phyloP scores from a whole-genome alignment of 2,329 filamentous ascomycete genomes.

The Aspergillus oerlinghausenensis region DNA sequence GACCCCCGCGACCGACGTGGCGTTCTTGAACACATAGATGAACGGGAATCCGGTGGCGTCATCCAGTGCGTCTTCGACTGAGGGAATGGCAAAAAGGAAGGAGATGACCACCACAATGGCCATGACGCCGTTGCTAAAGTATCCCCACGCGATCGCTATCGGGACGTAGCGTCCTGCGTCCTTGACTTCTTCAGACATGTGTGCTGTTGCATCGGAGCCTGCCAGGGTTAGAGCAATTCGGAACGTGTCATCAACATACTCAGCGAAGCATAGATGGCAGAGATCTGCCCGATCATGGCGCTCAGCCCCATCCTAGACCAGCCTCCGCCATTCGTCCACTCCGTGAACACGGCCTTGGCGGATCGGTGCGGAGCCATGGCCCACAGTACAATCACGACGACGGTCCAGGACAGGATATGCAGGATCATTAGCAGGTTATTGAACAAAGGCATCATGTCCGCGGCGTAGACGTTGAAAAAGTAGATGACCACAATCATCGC shows the following conservation, averaged over 20 bases:
- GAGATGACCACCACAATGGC: constrained; percentile 44
- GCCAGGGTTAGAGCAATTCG: constrained; percentile 7
- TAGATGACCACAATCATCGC: constrained; percentile 42
- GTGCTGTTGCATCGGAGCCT: constrained; percentile 28
- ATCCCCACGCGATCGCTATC: constrained; percentile 42
- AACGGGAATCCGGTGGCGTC: constrained; percentile 44
- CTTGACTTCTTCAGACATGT: constrained; percentile 47
- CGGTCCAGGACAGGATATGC: constrained; percentile 36
- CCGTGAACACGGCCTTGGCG: constrained; percentile 29
- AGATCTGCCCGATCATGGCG: constrained; percentile 36
- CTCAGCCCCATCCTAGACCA: constrained; percentile 34
- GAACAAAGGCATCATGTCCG: constrained; percentile 30
- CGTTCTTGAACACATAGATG: constrained; percentile 43
- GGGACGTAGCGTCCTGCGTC: constrained; percentile 45
- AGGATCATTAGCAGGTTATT: constrained; percentile 36
- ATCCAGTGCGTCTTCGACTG: constrained; percentile 31
- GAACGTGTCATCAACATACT: constrained; percentile 11
- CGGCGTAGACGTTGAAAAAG: constrained; percentile 38
- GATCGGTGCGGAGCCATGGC: constrained; percentile 29
- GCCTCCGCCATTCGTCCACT: constrained; percentile 35
- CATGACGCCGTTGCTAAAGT: constrained; percentile 42
- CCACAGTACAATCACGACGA: constrained; percentile 28
- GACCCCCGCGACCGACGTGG: constrained; percentile 20
- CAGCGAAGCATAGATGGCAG: constrained; percentile 26
- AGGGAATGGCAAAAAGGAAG: constrained; percentile 36